Percentiles rank a stretch among this genome's conserved stretches.
These are phyloP conservation scores for Gonapodya prolifera DNA, from an alignment of 192 early-diverging fungal species.

Conservation along the genomic window DNA sequence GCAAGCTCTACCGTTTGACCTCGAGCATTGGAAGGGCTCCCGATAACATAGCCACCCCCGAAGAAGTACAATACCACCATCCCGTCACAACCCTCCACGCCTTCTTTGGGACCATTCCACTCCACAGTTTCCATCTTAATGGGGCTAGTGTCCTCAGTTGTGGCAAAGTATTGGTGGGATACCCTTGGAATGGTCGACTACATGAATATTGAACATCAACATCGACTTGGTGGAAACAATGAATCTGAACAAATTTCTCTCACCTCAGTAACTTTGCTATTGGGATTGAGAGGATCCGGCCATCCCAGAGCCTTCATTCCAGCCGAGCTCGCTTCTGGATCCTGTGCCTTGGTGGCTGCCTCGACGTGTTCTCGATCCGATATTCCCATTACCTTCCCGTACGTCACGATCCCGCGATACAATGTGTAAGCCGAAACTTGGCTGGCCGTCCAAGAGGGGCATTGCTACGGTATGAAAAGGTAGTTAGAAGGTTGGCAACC, in stretches of 20 bases:
- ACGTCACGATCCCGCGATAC: background rate
- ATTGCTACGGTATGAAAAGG: background rate
- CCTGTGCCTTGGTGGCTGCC: background rate
- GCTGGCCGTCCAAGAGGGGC: background rate
- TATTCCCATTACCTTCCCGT: background rate
- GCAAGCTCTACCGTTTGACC: background rate
- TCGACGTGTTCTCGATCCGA: background rate
- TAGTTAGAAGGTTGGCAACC: background rate
- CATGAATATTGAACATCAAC: background rate
- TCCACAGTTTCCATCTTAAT: background rate
- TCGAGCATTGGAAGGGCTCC: background rate
- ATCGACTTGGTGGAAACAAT: background rate
- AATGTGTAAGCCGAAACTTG: background rate
- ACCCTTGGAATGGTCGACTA: background rate
- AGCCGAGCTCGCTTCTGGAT: background rate
- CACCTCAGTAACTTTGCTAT: background rate
- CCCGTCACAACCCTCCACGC: background rate
- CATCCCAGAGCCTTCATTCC: background rate
- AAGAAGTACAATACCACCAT: background rate
- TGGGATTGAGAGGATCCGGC: background rate
- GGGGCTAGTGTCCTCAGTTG: background rate
- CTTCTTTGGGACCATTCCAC: background rate
- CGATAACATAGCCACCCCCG: background rate
- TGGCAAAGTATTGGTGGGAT: background rate
- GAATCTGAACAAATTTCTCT: background rate